Percentiles rank a stretch among this genome's conserved stretches.
These are phyloP conservation scores for Barnettozyma pratensis DNA, from an alignment of 805 yeast genomes.

Conservation along the genomic window DNA sequence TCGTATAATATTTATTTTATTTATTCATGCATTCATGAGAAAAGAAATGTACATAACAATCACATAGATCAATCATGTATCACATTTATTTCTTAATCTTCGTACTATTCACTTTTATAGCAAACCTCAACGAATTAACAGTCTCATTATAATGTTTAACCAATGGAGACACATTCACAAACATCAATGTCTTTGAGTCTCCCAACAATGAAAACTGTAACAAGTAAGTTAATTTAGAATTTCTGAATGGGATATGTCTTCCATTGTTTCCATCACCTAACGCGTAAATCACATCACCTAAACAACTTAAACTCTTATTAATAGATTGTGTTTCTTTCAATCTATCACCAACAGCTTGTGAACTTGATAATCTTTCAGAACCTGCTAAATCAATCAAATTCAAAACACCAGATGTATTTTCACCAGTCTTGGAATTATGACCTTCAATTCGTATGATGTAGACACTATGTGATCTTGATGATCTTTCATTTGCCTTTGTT, in stretches of 20 bases:
- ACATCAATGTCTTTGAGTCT: constrained; percentile 85
- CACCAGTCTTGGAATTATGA: constrained; percentile 41
- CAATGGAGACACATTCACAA: constrained; percentile 80
- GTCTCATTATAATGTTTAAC: constrained; percentile 65
- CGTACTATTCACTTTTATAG: constrained; percentile 72
- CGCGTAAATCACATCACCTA: constrained; percentile 85
- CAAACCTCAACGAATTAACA: constrained; percentile 80
- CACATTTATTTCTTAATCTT: constrained; percentile 20
- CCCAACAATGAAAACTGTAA: constrained; percentile 83
- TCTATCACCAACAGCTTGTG: constrained; percentile 77
- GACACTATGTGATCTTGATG: constrained; percentile 89
- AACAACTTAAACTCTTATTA: constrained; percentile 78
- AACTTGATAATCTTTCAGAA: constrained; percentile 73
- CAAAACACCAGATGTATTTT: constrained; percentile 50
- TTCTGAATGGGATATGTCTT: constrained; percentile 85
- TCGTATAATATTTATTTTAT: not conserved
- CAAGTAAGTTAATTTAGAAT: constrained; percentile 85
- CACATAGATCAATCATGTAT: not conserved
- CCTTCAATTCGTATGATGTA: constrained; percentile 64
- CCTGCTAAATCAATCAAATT: constrained; percentile 93
- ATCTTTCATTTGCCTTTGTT: constrained; percentile 73
- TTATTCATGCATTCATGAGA: not conserved
- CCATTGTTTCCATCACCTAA: constrained; percentile 40
- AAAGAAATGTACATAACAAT: too few relatives aligned
- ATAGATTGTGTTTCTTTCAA: constrained; percentile 84